Evolutionary conservation across 805 yeast species (phyloP), one percentile per base, ranked within the genome.

Genomic region (Maudiozyma serrabonitensis): DNA sequence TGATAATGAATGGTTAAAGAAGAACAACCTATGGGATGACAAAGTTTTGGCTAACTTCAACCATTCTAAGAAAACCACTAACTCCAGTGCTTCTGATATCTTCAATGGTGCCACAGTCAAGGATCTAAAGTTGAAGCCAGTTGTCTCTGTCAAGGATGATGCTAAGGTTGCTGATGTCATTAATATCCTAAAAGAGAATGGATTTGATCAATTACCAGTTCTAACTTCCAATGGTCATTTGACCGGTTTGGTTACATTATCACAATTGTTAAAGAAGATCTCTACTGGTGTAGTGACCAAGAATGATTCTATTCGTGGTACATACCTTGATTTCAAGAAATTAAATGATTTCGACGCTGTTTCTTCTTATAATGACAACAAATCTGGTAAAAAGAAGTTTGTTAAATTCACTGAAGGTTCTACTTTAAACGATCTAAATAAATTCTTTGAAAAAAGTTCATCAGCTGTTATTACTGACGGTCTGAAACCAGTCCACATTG

Each of bases 1-100:
- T 38, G 95, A 87, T 65, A 95, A 87, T 60, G 95, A 86, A 68
- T 87, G 95, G 95, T 80, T 87, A 84, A 77, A 75, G 64, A 79
- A 79, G 58, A 85, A 87, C 64, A 84, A 85, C 2, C 81, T 87
- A 61, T 78, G 83, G 55, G 86, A 79, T 54, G 75, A 75, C 47
- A 70, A 74, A 48, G 66, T 75, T 48, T 65, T 67, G 49, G 66
- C 61, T 42, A 67, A 67, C 46, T 63, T 66, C 34, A 59, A 63
- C 47, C 53, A 51, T 40, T 56, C 49, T 5, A 62, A 63, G 53
- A 42, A 44, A 7, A 51, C 54, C 3, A 47, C 47, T 12, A 50
- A 50, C 19, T 44, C 46, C 12, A 60, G 71, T 19, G 68, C 69
- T 49, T 65, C 60, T 41, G 74, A 74, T 55, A 68, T 75, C 21